Percentiles rank a stretch among this genome's conserved stretches.
phyloP scores from a whole-genome alignment of 225 moss, liverwort and hornwort species.

The Polytrichum formosum region DNA sequence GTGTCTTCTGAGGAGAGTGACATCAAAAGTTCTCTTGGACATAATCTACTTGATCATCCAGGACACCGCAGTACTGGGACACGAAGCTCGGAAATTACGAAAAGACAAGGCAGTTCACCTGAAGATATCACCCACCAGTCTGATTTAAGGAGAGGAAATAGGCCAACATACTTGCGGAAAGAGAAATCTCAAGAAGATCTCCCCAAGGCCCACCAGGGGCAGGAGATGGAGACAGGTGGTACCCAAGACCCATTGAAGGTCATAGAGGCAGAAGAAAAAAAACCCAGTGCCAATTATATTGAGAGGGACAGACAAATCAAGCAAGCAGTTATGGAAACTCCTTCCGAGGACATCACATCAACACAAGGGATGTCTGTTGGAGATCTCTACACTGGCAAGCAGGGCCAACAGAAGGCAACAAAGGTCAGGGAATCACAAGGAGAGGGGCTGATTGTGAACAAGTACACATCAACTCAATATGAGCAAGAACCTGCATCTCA shows the following conservation, averaged over 20 bases:
- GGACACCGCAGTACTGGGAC: conserved; percentile 14
- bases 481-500: conserved; percentile 16
- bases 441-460: conserved; percentile 14
- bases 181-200: neutral
- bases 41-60: conserved; percentile 12
- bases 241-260: conserved; percentile 7
- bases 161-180: neutral
- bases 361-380: conserved; percentile 18
- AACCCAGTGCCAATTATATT: conserved; percentile 16
- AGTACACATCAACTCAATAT: conserved; percentile 11
- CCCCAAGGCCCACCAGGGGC: neutral
- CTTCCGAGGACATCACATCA: conserved; percentile 1
- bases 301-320: conserved; percentile 14
- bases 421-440: conserved; percentile 14
- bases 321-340: neutral
- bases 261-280: conserved; percentile 16
- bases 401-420: conserved; percentile 13
- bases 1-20: conserved; percentile 33
- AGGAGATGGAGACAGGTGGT: neutral
- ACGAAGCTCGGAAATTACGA: conserved; percentile 13
- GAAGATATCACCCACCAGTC: conserved; percentile 6
- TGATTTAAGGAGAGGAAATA: conserved; percentile 13
- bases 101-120: neutral
- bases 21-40: conserved; percentile 22
- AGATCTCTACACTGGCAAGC: conserved; percentile 16